A percentile compares a stretch with the other conserved stretches of the same genome.
phyloP scores from a whole-genome alignment of 257 asterid species.

The Lithospermum erythrorhizon region DNA sequence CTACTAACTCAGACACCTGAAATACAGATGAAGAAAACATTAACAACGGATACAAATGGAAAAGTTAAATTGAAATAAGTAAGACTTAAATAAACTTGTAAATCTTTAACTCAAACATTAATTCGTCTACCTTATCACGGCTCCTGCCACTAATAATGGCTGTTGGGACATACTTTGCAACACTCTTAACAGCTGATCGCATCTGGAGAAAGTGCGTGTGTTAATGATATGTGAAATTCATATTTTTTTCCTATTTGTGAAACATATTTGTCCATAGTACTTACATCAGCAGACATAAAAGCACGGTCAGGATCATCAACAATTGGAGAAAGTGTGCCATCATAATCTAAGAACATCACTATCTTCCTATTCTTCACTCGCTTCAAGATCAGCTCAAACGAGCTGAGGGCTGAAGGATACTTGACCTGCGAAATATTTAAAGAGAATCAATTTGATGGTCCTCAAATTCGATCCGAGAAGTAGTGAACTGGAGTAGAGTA shows the following conservation, averaged over 20 bases:
- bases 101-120: not conserved
- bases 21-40: not conserved
- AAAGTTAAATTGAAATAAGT: not conserved
- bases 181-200: constrained; percentile 15
- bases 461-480: not conserved
- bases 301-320: constrained; percentile 22
- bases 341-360: constrained; percentile 18
- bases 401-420: constrained; percentile 8
- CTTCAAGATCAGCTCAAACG: constrained; percentile 12
- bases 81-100: not conserved
- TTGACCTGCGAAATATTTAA: constrained; percentile 1
- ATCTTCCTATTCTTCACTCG: constrained; percentile 11
- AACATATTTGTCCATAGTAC: not conserved
- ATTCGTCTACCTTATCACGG: constrained; percentile 18
- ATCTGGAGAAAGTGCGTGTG: constrained; percentile 9
- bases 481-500: not conserved
- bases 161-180: constrained; percentile 16
- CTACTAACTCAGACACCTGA: constrained; percentile 20
- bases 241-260: not conserved
- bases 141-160: constrained; percentile 21
- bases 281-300: constrained; percentile 17
- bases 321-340: constrained; percentile 19
- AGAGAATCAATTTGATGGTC: not conserved
- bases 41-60: not conserved
- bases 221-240: not conserved